These are phyloP conservation scores for Lagenidium giganteum DNA, from an alignment of 352 stramenopile genomes.

Conservation along the genomic window DNA sequence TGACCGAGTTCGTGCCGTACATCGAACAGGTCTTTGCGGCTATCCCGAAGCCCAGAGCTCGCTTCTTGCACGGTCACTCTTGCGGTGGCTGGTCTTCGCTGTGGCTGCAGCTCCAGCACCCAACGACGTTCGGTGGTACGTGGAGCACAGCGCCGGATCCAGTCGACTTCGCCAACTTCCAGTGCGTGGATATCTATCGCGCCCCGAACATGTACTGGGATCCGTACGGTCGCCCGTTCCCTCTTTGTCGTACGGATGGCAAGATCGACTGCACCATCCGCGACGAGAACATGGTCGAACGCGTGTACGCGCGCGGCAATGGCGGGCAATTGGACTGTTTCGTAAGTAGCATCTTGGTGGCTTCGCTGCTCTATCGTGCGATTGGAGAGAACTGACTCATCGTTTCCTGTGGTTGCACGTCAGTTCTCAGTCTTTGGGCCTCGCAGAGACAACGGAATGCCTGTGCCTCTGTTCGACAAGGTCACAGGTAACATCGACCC, in stretches of 20 bases:
- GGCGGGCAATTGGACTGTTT: constrained; percentile 76
- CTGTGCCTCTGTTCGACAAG: constrained; percentile 68
- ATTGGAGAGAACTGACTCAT: too few species aligned
- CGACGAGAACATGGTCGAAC: constrained; percentile 69
- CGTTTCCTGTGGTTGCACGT: too few species aligned
- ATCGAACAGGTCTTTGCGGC: constrained; percentile 47
- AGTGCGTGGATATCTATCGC: constrained; percentile 69
- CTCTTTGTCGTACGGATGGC: constrained; percentile 47
- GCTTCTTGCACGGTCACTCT: constrained; percentile 73
- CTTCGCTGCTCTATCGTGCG: too few species aligned
- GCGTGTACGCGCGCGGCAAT: constrained; percentile 57
- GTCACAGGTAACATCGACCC: constrained; percentile 59
- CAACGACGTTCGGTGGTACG: constrained; percentile 63
- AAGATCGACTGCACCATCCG: constrained; percentile 51
- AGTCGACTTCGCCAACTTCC: constrained; percentile 65
- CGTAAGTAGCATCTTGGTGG: too few species aligned
- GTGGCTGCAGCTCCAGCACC: constrained; percentile 72
- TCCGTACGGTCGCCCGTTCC: constrained; percentile 38
- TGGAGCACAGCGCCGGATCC: constrained; percentile 74
- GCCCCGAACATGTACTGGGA: constrained; percentile 75
- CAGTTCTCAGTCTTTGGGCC: constrained; percentile 65
- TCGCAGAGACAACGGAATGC: constrained; percentile 37
- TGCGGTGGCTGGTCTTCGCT: constrained; percentile 65
- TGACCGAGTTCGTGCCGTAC: constrained; percentile 65
- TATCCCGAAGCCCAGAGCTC: constrained; percentile 23